Conservation (phyloP, 495 filamentous ascomycete species). For the Clavariopsis aquatica region DNA sequence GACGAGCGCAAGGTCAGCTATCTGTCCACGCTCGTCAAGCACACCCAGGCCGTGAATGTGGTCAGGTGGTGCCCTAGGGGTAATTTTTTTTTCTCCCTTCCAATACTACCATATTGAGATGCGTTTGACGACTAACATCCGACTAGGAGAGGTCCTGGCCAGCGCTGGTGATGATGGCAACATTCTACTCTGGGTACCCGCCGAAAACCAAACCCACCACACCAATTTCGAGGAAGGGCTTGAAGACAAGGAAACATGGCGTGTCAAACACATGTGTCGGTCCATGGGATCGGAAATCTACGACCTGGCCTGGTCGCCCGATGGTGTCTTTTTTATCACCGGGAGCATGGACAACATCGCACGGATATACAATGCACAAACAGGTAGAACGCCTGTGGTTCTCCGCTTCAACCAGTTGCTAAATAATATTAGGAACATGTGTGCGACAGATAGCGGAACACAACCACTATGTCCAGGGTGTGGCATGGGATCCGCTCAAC, state of each 20-base stretch:
- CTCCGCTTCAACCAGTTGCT: conserved; percentile 4
- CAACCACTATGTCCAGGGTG: conserved; percentile 98
- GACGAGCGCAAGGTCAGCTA: conserved; percentile 88
- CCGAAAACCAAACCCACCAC: conserved; percentile 65
- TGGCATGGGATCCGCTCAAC: conserved; percentile 97
- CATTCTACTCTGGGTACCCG: conserved; percentile 90
- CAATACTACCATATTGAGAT: conserved; percentile 2
- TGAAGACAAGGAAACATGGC: conserved; percentile 96
- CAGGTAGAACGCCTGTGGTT: conserved; percentile 58
- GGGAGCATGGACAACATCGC: conserved; percentile 99
- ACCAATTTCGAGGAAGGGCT: conserved; percentile 75
- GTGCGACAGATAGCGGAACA: conserved; percentile 98
- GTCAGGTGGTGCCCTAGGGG: conserved; percentile 93
- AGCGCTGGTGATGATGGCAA: conserved; percentile 97
- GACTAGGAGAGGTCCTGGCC: conserved; percentile 82
- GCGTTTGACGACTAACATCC: conserved; percentile 34
- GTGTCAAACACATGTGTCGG: conserved; percentile 95
- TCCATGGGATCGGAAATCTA: conserved; percentile 90
- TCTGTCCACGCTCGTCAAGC: conserved; percentile 84
- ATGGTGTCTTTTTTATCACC: conserved; percentile 94
- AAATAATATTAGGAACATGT: conserved; percentile 65
- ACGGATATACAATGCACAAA: conserved; percentile 92
- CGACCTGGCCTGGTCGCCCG: conserved; percentile 96
- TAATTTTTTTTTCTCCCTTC: too few species aligned
- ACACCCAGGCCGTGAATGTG: conserved; percentile 97